Evolutionary conservation across 805 yeast genomes (phyloP), one percentile per base, ranked within the genome.

Genomic region (Wickerhamomyces sydowiorum): DNA sequence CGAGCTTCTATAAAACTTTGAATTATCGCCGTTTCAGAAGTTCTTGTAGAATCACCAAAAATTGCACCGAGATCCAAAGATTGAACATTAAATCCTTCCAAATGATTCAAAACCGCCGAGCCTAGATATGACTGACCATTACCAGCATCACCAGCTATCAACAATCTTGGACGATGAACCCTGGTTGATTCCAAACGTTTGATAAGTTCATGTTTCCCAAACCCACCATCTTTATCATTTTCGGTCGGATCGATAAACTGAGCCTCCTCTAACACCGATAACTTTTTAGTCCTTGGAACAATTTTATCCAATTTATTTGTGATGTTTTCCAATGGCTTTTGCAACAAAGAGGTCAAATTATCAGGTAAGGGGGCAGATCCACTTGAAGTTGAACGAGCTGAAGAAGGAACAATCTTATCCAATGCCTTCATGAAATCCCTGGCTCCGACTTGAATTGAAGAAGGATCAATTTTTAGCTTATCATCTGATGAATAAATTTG

Each of bases 41-140:
- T 77, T 52, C 86, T 69, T 0, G 88, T 78, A 7, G 91, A 70
- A 52, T 91, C 97, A 13, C 88, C 78, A 48, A 80, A 79, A 41
- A 93, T 58, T 7, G 82, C 72, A 2, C 89, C 85, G 43, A 93
- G 66, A 57, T 93, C 99, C 33, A 93, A 68, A 1, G 85, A 76
- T 59, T 93, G 97, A 13, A 88, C 81, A 55, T 88, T 91, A 53
- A 82, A 87, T 0, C 96, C 96, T 63, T 93, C 99, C 39, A 93
- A 66, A 50, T 79, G 73, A 53, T 88, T 84, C 40, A 91, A 66
- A 9, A 90, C 69, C 0, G 98, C 96, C 2, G 89, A 72, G 4
- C 89, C 83, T 8, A 93, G 59, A 58, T 91, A 89, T 49, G 79
- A 84, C 54, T 90, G 96, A 1, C 98, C 99, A 60, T 76, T 76